Conservation (phyloP, 2,329 filamentous ascomycete genomes). For the Sclerotinia minor region DNA sequence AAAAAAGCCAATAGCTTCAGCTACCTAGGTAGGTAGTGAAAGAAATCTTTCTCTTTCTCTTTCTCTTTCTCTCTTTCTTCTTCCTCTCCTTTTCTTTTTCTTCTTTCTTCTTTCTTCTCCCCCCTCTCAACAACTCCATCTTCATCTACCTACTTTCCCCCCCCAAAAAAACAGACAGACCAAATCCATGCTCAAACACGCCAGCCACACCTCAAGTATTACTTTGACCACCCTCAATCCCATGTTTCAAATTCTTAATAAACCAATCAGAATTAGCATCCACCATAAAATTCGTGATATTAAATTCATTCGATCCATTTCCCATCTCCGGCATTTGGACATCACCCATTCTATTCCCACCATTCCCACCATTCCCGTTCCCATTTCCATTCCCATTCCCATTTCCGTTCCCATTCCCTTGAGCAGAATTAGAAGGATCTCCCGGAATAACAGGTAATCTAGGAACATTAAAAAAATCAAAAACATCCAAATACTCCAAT, state of each 20-base stretch:
- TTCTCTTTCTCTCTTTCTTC: no score
- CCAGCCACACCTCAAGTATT: neutral
- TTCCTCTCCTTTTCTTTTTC: no score
- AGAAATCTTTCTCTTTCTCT: neutral
- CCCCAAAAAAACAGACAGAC: no score
- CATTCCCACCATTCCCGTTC: slow-evolving; percentile 16
- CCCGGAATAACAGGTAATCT: slow-evolving; percentile 56
- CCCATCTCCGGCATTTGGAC: slow-evolving; percentile 39
- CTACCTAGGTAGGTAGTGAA: no score
- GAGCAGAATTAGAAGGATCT: slow-evolving; percentile 26
- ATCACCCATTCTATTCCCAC: slow-evolving; percentile 35
- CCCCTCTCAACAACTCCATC: neutral
- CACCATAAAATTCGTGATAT: slow-evolving; percentile 76
- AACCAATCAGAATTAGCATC: slow-evolving; percentile 75
- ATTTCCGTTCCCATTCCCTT: slow-evolving; percentile 30
- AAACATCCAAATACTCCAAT: slow-evolving; percentile 87
- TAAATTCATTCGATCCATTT: slow-evolving; percentile 58
- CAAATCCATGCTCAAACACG: neutral
- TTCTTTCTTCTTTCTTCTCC: neutral
- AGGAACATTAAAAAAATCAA: slow-evolving; percentile 93
- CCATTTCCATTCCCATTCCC: slow-evolving; percentile 23
- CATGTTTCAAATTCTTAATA: slow-evolving; percentile 52
- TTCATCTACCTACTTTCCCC: no score
- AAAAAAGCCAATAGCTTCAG: neutral
- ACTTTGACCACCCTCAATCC: slow-evolving; percentile 11